Evolutionary conservation across 2,329 filamentous ascomycete genomes (phyloP).

Genomic region (Diatrype stigma): DNA sequence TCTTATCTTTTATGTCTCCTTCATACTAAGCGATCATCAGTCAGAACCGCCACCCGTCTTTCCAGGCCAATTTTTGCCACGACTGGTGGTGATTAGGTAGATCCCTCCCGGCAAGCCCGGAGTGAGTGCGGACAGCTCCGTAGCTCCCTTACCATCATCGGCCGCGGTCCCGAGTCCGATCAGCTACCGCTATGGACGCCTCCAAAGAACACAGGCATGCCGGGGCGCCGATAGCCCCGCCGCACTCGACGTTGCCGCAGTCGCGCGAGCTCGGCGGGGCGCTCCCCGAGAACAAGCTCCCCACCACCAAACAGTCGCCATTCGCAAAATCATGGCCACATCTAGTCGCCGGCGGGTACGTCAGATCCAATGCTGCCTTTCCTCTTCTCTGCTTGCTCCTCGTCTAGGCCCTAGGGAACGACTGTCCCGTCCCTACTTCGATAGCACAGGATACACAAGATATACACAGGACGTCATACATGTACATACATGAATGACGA

Average conservation of each 20-base stretch:
- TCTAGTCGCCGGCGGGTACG: constrained; percentile 84
- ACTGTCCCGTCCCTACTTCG: too few species aligned
- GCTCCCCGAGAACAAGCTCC: constrained; percentile 38
- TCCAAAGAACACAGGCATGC: constrained; percentile 15
- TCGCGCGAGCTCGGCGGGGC: constrained; percentile 60
- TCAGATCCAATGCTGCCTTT: constrained; percentile 13
- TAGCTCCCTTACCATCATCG: constrained; percentile 15
- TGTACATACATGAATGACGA: too few species aligned
- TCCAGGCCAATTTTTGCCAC: too few species aligned
- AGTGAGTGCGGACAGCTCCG: constrained; percentile 1
- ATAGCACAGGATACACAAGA: too few species aligned
- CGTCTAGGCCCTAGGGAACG: too few species aligned
- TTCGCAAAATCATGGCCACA: constrained; percentile 84
- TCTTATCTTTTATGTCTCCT: too few species aligned
- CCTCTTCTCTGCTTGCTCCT: not conserved
- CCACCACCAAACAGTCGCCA: constrained; percentile 37
- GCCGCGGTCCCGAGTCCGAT: too few species aligned
- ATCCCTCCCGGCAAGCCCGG: constrained; percentile 1
- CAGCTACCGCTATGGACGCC: constrained; percentile 15
- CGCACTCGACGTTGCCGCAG: constrained; percentile 40
- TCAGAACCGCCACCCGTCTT: too few species aligned
- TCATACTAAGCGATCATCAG: too few species aligned
- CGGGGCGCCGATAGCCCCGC: constrained; percentile 9
- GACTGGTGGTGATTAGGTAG: too few species aligned
- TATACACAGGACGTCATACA: not conserved